Conservation (phyloP, 192 early-diverging fungal species). For the Entophlyctis luteolus region DNA sequence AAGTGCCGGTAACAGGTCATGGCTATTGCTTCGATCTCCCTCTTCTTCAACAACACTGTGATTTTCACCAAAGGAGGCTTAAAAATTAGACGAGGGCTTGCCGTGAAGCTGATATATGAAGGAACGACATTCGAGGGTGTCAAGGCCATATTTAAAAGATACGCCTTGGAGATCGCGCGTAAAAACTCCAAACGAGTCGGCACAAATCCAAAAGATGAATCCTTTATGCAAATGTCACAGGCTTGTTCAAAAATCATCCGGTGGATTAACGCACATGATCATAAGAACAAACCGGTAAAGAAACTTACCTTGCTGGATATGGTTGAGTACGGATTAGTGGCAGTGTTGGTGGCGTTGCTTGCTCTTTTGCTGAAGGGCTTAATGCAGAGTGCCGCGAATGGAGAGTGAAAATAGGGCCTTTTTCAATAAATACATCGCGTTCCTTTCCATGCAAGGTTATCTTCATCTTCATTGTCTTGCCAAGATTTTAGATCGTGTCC, state of each 20-base stretch:
- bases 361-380: too few relatives aligned
- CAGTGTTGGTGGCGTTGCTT: too few relatives aligned
- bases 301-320: too few relatives aligned
- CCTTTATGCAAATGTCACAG: conserved; percentile 32
- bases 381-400: too few relatives aligned
- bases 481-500: too few relatives aligned
- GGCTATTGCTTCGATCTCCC: conserved; percentile 87
- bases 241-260: conserved; percentile 40
- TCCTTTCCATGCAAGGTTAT: too few relatives aligned
- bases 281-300: too few relatives aligned
- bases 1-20: conserved; percentile 68
- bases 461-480: too few relatives aligned
- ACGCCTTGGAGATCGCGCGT: conserved; percentile 35
- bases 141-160: conserved; percentile 39
- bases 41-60: conserved; percentile 81
- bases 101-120: conserved; percentile 45
- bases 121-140: conserved; percentile 39
- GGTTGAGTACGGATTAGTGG: too few relatives aligned
- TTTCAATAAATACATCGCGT: too few relatives aligned
- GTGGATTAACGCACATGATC: conserved; percentile 44
- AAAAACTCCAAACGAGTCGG: conserved; percentile 31
- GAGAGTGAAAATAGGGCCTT: too few relatives aligned
- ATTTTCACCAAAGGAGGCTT: conserved; percentile 71
- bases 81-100: conserved; percentile 76
- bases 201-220: conserved; percentile 33